These are phyloP conservation scores for Aspergillus candidus DNA, from an alignment of 2,329 filamentous ascomycete species.

Conservation along the genomic window DNA sequence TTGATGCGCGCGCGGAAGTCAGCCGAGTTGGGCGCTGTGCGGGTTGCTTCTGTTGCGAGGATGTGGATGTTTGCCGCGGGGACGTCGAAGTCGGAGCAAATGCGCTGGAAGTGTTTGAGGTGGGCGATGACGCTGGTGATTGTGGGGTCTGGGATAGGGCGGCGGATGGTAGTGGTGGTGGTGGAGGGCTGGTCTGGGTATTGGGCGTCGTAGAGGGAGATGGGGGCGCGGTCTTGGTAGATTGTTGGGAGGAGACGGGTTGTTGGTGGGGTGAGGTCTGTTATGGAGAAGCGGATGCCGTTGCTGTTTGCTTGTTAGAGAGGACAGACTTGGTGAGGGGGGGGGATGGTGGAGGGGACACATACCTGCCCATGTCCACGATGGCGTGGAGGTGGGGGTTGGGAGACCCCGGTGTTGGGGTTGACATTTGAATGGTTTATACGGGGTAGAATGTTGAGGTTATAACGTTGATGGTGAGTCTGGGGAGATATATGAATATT, in stretches of 20 bases:
- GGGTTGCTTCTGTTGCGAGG: conserved; percentile 83
- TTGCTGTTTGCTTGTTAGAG: conserved; percentile 49
- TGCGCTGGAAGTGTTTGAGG: conserved; percentile 63
- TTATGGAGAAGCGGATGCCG: conserved; percentile 88
- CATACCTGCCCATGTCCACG: conserved; percentile 40
- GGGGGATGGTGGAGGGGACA: not conserved
- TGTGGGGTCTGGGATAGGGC: conserved; percentile 52
- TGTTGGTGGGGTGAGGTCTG: conserved; percentile 65
- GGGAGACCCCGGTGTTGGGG: no score
- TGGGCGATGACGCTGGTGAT: conserved; percentile 62
- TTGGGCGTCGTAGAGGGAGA: conserved; percentile 82
- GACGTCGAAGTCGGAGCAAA: conserved; percentile 65
- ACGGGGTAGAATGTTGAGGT: no score
- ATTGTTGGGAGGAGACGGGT: conserved; percentile 69
- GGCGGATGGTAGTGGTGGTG: conserved; percentile 30
- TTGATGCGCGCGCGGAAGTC: conserved; percentile 63
- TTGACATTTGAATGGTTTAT: no score
- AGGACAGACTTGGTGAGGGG: not conserved
- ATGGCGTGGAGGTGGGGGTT: conserved; percentile 27
- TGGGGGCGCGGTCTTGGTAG: conserved; percentile 69
- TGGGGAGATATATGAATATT: no score
- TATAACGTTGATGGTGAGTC: no score
- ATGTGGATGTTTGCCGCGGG: conserved; percentile 59
- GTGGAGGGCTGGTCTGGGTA: conserved; percentile 36
- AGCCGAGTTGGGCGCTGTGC: conserved; percentile 67